Base-by-base conservation (phyloP, 2,329 filamentous ascomycete genomes). In the Pseudogymnoascus sp. region DNA sequence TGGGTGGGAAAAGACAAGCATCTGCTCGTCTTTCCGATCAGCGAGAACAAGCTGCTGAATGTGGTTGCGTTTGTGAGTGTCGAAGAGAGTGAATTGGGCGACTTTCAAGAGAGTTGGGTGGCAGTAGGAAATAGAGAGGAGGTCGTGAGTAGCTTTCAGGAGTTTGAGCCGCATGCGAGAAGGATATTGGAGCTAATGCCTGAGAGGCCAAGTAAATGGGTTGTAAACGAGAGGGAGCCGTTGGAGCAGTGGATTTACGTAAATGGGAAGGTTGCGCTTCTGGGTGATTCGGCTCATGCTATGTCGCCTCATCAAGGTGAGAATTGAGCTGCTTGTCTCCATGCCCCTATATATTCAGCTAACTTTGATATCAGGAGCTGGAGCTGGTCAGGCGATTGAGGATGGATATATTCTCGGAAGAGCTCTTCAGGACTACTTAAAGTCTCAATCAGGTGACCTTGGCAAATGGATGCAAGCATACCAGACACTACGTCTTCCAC, bases 11-110 rank as follows among this genome's bases (percentile, higher is more conserved):
- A 71, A 36, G 70, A 71, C 62, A 69, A 70, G 63, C 76, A 78
- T 68, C 71, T 77, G 33, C 69, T 78, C 7, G 66, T 69, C 15
- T 77, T 74, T 63, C 74, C 76, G 3, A 77, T 78, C 61, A 67
- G 66, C 10, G 60, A 67, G 5, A 74, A 76, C 67, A 69, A 71
- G 63, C 65, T 66, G n/a, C 66, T 77, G 21, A 76, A 76, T 64
- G 69, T 76, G 42, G 74, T 77, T 2, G 75, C 71, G 0, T 76
- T 76, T 61, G 70, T 74, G 4, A 71, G 70, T 15, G 71, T 71
- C 40, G 64, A 67, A 7, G 70, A 73, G 62, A 70, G 72, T n/a
- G 69, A 73, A n/a, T 62, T 74, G 4, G 68, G 64, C 13, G 73
- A 74, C 60, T 66, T 74, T 13, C 68, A 70, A 60, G 75, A 77